These are phyloP conservation scores for Teratosphaeria zuluensis DNA, from an alignment of 2,329 filamentous ascomycete species.

Conservation along the genomic window DNA sequence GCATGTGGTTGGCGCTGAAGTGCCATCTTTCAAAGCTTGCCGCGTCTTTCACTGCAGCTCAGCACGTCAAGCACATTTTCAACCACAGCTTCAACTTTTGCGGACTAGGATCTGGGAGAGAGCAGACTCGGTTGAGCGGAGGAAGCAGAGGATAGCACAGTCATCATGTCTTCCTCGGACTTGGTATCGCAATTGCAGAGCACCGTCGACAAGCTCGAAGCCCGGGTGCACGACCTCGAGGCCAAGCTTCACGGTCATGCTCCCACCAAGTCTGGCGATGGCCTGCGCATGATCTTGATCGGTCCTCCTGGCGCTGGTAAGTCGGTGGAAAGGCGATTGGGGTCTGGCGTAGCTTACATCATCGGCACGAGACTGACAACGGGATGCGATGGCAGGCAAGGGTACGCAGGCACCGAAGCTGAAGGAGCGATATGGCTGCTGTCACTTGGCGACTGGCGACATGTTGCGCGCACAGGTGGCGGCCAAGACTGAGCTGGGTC, in stretches of 20 bases:
- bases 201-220: slow-evolving; percentile 73
- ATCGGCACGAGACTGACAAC: background rate
- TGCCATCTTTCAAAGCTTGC: background rate
- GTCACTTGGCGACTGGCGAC: slow-evolving; percentile 95
- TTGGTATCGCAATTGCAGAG: slow-evolving; percentile 71
- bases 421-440: slow-evolving; percentile 96
- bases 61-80: background rate
- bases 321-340: slow-evolving; percentile 25
- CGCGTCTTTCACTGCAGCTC: background rate
- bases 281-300: slow-evolving; percentile 94
- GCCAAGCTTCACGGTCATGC: slow-evolving; percentile 46
- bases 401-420: slow-evolving; percentile 96
- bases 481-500: slow-evolving; percentile 88
- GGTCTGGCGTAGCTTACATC: background rate
- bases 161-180: slow-evolving; percentile 27
- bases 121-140: background rate
- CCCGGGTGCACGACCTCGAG: slow-evolving; percentile 79
- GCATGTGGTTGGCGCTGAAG: background rate
- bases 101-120: background rate
- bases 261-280: slow-evolving; percentile 23
- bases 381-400: slow-evolving; percentile 59
- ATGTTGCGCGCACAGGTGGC: slow-evolving; percentile 98
- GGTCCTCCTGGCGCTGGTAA: slow-evolving; percentile 93
- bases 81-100: background rate
- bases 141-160: background rate